Base-by-base conservation (phyloP, 179 eudicot species). In the Beta corolliflora region DNA sequence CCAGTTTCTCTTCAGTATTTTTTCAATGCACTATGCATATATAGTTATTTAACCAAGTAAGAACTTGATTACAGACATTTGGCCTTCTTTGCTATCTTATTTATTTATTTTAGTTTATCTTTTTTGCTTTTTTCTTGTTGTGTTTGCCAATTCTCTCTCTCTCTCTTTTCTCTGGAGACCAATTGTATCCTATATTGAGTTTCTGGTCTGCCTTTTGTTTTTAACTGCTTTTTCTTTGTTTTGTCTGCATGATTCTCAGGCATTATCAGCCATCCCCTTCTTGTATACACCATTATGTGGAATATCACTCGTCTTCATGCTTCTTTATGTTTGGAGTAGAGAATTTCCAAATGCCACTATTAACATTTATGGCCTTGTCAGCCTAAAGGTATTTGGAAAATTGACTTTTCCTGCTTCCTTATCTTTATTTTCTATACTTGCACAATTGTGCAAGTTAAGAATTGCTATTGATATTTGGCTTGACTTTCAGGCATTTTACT, bases 261-360 rank as follows among this genome's bases (percentile, higher is more conserved):
- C 80, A 88, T 85, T 96, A 75, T 90, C 98, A 64, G 90, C 81
- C 16, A 89, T 94, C 75, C 96, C 94, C 46, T 61, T 77, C 84
- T 87, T 96, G 60, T 61, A 80, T 81, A 80, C 91, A 45, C 87
- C 88, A 4, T 88, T 96, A 83, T 81, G 92, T 25, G 99, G 97
- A 63, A 77, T 94, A 82, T 94, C 99, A 9, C 92, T 94, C 21
- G 98, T 96, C 55, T 96, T 94, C 91, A 96, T 96, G 98, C 98
- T 94, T 84, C 89, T 96, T 59, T 96, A 96, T 76, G 91, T 96
- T 15, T 96, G 99, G 99, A 96, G 99, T 85, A 88, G 99, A 84
- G 99, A 96, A 85, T 92, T 88, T 78, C 99, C 99, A 48, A 94
- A 81, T 81, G 96, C 97, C 82, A 89, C 83, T 73, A 91, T 96